Conservation (phyloP, 176 grass and related monocot species). For the Musa itinerans region DNA sequence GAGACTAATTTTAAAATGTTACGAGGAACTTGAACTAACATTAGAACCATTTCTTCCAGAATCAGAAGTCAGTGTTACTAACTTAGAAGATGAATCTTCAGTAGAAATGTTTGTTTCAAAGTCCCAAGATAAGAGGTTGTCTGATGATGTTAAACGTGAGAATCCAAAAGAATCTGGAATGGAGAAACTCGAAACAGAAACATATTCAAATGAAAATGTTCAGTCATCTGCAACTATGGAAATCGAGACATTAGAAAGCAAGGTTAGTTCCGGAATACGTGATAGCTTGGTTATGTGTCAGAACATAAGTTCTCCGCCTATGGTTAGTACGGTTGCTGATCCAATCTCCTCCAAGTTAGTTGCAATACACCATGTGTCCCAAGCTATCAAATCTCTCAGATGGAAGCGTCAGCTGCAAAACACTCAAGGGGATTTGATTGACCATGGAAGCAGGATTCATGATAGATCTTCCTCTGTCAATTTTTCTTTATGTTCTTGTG, state of each 20-base stretch:
- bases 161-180: conserved; percentile 18
- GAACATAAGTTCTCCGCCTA: conserved; percentile 31
- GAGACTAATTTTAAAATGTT: conserved; percentile 84
- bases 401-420: conserved; percentile 90
- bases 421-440: conserved; percentile 31
- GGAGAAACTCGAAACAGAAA: conserved; percentile 16
- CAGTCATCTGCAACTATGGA: conserved; percentile 31
- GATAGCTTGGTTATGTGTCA: conserved; percentile 60
- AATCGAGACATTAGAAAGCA: conserved; percentile 30
- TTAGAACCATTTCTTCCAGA: conserved; percentile 72
- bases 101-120: conserved; percentile 52
- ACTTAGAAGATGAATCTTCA: conserved; percentile 69
- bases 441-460: conserved; percentile 40
- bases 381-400: conserved; percentile 96
- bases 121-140: conserved; percentile 28
- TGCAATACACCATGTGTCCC: conserved; percentile 94
- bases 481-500: conserved; percentile 78
- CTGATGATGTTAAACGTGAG: conserved; percentile 24
- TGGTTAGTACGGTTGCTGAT: conserved; percentile 57
- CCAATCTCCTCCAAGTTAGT: conserved; percentile 87
- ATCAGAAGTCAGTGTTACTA: conserved; percentile 83
- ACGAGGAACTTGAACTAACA: conserved; percentile 86
- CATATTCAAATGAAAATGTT: conserved; percentile 19
- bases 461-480: conserved; percentile 42
- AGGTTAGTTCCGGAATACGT: neutral